phyloP scores from a whole-genome alignment of 2,329 filamentous ascomycete genomes.

The Aspergillus felis region DNA sequence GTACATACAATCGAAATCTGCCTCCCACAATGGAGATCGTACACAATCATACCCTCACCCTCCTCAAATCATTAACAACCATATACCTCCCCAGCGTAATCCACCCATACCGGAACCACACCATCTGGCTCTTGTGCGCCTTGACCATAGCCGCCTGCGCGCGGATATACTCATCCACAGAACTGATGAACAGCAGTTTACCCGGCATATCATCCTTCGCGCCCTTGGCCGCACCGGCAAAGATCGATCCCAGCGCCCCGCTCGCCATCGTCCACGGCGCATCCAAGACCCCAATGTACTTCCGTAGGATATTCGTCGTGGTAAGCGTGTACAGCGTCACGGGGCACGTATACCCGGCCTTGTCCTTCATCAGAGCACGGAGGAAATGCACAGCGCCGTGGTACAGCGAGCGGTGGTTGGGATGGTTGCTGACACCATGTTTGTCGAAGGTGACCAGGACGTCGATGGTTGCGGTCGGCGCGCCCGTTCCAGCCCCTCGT shows the following conservation, averaged over 20 bases:
- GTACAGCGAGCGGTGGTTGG: slow-evolving; percentile 89
- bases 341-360: slow-evolving; percentile 64
- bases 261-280: slow-evolving; percentile 63
- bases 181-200: slow-evolving; percentile 67
- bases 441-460: slow-evolving; percentile 85
- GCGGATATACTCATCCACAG: slow-evolving; percentile 58
- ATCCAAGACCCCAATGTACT: slow-evolving; percentile 78
- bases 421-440: slow-evolving; percentile 78
- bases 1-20: not conserved
- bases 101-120: slow-evolving; percentile 97
- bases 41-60: slow-evolving; percentile 45
- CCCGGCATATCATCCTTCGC: slow-evolving; percentile 52
- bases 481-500: slow-evolving; percentile 21
- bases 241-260: slow-evolving; percentile 45
- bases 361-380: slow-evolving; percentile 58
- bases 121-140: slow-evolving; percentile 93
- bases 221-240: slow-evolving; percentile 10
- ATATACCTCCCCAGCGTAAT: slow-evolving; percentile 89
- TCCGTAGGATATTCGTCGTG: slow-evolving; percentile 67
- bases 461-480: slow-evolving; percentile 62
- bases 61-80: slow-evolving; percentile 82
- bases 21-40: not conserved
- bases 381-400: slow-evolving; percentile 75
- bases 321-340: slow-evolving; percentile 83
- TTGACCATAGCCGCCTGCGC: slow-evolving; percentile 84